phyloP scores from a whole-genome alignment of 768 basidiomycete species.

The Fomitopsis pulvina region DNA sequence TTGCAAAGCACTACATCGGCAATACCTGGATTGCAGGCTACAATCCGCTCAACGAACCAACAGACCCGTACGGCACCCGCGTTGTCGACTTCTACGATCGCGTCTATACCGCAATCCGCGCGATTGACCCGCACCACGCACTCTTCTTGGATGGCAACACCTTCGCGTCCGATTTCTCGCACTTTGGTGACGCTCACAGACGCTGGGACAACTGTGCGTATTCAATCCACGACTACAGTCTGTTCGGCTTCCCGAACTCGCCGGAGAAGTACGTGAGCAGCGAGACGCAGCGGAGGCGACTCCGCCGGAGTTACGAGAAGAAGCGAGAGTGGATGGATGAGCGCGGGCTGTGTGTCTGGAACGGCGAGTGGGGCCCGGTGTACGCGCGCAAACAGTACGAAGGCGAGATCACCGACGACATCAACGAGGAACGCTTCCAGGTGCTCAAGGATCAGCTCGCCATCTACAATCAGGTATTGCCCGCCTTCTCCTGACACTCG shows the following conservation, averaged over 20 bases:
- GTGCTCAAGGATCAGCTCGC: conserved; percentile 71
- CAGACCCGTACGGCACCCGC: conserved; percentile 60
- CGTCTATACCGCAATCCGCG: conserved; percentile 66
- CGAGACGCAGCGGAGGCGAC: conserved; percentile 44
- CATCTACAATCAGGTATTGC: conserved; percentile 55
- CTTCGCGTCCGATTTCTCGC: conserved; percentile 74
- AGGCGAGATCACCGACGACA: conserved; percentile 53
- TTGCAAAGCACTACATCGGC: conserved; percentile 59
- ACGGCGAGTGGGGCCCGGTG: conserved; percentile 85
- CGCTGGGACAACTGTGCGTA: conserved; percentile 70
- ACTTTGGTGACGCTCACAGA: conserved; percentile 51
- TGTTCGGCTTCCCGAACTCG: conserved; percentile 63
- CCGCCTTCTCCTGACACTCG: background rate
- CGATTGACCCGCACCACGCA: conserved; percentile 60
- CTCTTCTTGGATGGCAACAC: conserved; percentile 85
- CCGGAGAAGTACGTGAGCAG: conserved; percentile 49
- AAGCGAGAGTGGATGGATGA: conserved; percentile 77
- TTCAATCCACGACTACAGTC: conserved; percentile 73
- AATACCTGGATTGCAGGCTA: conserved; percentile 75
- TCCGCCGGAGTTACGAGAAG: conserved; percentile 59
- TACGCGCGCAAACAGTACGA: conserved; percentile 54
- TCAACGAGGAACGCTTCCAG: conserved; percentile 58
- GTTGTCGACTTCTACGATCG: conserved; percentile 64
- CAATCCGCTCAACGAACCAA: conserved; percentile 82
- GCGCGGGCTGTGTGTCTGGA: conserved; percentile 62